Conservation (phyloP, 495 filamentous ascomycete genomes). For the Diplogelasinospora grovesii region DNA sequence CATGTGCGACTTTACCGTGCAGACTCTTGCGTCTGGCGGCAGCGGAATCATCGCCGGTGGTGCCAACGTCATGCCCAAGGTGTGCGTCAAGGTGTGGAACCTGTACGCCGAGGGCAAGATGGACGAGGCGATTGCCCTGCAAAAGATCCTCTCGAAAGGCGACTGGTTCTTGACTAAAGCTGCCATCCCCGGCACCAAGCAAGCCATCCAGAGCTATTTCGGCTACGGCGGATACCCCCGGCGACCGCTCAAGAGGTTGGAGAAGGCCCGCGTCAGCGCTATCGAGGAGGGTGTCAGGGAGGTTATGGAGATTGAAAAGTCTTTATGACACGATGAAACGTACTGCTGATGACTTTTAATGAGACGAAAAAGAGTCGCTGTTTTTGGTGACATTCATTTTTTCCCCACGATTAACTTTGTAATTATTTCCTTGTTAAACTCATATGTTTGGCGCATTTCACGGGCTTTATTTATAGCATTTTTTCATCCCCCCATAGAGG, state of each 20-base stretch:
- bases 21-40: slow-evolving; percentile 73
- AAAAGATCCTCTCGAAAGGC: slow-evolving; percentile 63
- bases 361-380: neutral
- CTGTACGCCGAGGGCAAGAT: slow-evolving; percentile 65
- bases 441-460: no score
- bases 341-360: neutral
- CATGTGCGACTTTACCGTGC: slow-evolving; percentile 80
- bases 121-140: slow-evolving; percentile 67
- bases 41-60: slow-evolving; percentile 81
- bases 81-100: slow-evolving; percentile 76
- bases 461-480: no score
- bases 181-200: slow-evolving; percentile 80
- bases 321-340: slow-evolving; percentile 21
- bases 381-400: no score
- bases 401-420: no score
- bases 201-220: slow-evolving; percentile 73
- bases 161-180: slow-evolving; percentile 86
- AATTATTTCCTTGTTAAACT: no score
- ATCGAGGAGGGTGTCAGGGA: slow-evolving; percentile 67
- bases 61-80: slow-evolving; percentile 78
- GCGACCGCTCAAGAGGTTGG: slow-evolving; percentile 62
- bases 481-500: no score
- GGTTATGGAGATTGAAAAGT: slow-evolving; percentile 53
- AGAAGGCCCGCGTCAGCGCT: slow-evolving; percentile 50
- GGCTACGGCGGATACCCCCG: slow-evolving; percentile 79